Evolutionary conservation across 2,329 filamentous ascomycete genomes (phyloP), one percentile per base, ranked within the genome.

Genomic region (Fusarium neocosmosporiellum): DNA sequence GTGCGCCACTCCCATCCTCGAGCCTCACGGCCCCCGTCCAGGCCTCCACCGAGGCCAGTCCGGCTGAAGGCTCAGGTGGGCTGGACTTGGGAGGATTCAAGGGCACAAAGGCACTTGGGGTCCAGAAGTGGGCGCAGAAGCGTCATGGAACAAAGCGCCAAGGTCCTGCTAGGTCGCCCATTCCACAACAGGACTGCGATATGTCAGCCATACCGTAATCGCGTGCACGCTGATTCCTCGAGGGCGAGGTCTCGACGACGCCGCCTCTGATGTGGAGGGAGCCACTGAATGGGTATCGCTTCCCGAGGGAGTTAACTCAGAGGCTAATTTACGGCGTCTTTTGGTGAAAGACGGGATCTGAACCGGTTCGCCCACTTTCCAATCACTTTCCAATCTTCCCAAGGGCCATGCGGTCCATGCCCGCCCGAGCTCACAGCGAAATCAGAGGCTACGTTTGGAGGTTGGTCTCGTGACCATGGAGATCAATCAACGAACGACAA

Each of bases 161-260:
- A 64, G 70, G 65, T 59, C 24, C 41, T 20, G 24, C 48, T 58
- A 36, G 36, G 37, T 34, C 34, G 61, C 65, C 53, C 64, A 72
- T 76, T 71, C 74, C 72, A 67, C 48, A 71, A 43, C 43, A 53
- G 70, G 64, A 59, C 54, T 48, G 36, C 43, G 33, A 75, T 76
- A 68, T 70, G 70, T 76, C 72, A 77, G 72, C 66, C 39, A 41
- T 39, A 50, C 62, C 64, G 65, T 69, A 75, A 75, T 72, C 39
- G 50, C 29, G 37, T 54, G 60, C 36, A 39, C 65, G 63, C 60
- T 77, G 72, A 75, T 77, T 77, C 71, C 58, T 67, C 62, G 9
- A 29, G 61, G 60, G 33, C 36, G 50, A 29, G 29, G 24, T 43
- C 29, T 46, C 54, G 53, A 63, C 61, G 41, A 54, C 63, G 59